Evolutionary conservation across 768 basidiomycete genomes (phyloP), one percentile per base, ranked within the genome.

Genomic region (Lactarius evosmus): DNA sequence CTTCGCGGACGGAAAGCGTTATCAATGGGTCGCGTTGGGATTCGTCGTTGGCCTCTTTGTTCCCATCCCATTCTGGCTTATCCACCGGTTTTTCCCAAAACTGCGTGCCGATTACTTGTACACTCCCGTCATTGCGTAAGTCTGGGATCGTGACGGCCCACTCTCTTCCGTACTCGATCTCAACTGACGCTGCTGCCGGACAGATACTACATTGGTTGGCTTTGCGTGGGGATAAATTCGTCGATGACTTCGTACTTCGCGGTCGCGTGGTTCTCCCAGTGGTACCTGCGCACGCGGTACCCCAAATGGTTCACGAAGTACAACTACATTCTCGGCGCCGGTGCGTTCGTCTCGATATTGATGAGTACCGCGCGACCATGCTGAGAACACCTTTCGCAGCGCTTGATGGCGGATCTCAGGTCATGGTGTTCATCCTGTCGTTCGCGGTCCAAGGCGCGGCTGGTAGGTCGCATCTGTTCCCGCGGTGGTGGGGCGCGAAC

Each of bases 401-500:
- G 22, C 75, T 79, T 25, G 77, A 79, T 63, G 78, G 77, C 12
- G 79, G 75, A n/a, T 71, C 73, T 4, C 77, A 83, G 70, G 82
- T 84, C 17, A 85, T 85, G 83, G 77, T 85, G 77, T 66, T 66
- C 56, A 66, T 66, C 60, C 27, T 62, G 17, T 66, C 66, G 19
- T 66, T 63, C 49, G 57, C 56, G 33, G 69, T 67, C 4, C 79
- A 80, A 59, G 84, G 84, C 27, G 83, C 80, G 2, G 76, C 77
- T 14, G 82, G 83, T 3, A 70, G 72, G 7, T 70, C 81, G 0
- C 79, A 83, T 66, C 70, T 79, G 22, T 84, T 84, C 76, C 80
- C 83, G 7, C 70, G 74, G 67, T 84, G 82, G 84, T 84, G 83
- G 83, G 61, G 81, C 5, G 83, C 82, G 14, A 82, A 85, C 69